Conservation (phyloP, 1,139 yeast species). For the Schwanniomyces etchellsii region DNA sequence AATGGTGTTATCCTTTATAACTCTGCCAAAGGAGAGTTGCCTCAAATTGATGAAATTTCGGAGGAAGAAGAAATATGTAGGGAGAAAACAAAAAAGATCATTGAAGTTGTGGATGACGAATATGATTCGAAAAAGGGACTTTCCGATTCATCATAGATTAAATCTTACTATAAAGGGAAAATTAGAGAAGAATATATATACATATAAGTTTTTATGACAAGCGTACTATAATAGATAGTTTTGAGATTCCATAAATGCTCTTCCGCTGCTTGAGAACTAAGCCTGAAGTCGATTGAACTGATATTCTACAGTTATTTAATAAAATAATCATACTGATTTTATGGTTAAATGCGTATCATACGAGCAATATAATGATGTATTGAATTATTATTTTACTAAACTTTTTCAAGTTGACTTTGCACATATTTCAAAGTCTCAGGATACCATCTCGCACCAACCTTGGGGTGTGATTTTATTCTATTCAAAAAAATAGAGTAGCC, state of each 20-base stretch:
- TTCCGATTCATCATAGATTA: neutral
- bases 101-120: conserved; percentile 1
- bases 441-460: conserved; percentile 2
- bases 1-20: conserved; percentile 41
- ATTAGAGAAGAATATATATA: neutral
- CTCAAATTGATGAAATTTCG: conserved; percentile 14
- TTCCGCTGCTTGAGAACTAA: too few species aligned
- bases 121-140: conserved; percentile 1
- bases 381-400: too few species aligned
- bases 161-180: too few species aligned
- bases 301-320: too few species aligned
- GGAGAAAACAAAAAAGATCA: conserved; percentile 5
- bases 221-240: too few species aligned
- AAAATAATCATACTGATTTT: too few species aligned
- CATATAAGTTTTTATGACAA: too few species aligned
- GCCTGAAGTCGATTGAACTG: too few species aligned
- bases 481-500: conserved; percentile 2
- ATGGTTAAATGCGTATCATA: too few species aligned
- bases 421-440: conserved; percentile 1
- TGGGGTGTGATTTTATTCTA: conserved; percentile 2
- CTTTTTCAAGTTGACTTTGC: too few species aligned
- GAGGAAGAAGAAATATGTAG: conserved; percentile 15
- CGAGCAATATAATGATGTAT: too few species aligned
- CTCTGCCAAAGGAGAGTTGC: conserved; percentile 10
- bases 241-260: too few species aligned